Evolutionary conservation across 1,139 yeast genomes (phyloP).

Genomic region (Yamadazyma atlantica): DNA sequence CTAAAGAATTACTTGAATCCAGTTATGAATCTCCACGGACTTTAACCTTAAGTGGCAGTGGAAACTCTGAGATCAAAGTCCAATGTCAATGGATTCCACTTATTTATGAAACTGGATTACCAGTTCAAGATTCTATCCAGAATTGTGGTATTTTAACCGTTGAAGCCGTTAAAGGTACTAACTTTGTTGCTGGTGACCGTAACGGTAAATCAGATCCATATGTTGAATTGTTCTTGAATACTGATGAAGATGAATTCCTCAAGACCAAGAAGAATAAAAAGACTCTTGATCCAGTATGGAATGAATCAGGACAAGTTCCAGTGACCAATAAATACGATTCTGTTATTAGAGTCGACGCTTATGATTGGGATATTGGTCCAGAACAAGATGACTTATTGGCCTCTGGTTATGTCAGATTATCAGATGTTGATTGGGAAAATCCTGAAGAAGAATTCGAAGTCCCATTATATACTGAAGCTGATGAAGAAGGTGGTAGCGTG

Average conservation of each 20-base stretch:
- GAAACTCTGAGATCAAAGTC: conserved; percentile 49
- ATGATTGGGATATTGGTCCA: conserved; percentile 93
- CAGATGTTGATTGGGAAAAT: conserved; percentile 58
- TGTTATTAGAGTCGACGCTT: conserved; percentile 54
- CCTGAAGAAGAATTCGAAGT: conserved; percentile 51
- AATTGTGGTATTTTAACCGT: conserved; percentile 76
- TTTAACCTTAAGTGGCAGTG: conserved; percentile 48
- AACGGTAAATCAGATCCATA: conserved; percentile 95
- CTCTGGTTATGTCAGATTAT: conserved; percentile 55
- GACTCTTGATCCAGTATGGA: conserved; percentile 87
- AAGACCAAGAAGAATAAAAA: conserved; percentile 82
- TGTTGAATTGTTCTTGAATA: conserved; percentile 63
- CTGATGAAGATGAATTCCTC: conserved; percentile 54
- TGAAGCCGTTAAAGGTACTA: conserved; percentile 63
- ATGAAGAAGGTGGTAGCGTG: conserved; percentile 61
- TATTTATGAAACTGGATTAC: conserved; percentile 55
- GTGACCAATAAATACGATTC: conserved; percentile 64
- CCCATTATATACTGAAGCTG: conserved; percentile 56
- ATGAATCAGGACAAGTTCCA: conserved; percentile 56
- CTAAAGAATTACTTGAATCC: conserved; percentile 63
- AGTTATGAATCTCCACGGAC: conserved; percentile 60
- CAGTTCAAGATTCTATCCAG: conserved; percentile 71
- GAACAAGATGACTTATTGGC: conserved; percentile 84
- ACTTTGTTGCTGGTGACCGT: conserved; percentile 78
- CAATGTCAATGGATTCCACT: conserved; percentile 80